Evolutionary conservation across 768 basidiomycete genomes (phyloP), one percentile per base, ranked within the genome.

Genomic region (Rhizopogon rudus): DNA sequence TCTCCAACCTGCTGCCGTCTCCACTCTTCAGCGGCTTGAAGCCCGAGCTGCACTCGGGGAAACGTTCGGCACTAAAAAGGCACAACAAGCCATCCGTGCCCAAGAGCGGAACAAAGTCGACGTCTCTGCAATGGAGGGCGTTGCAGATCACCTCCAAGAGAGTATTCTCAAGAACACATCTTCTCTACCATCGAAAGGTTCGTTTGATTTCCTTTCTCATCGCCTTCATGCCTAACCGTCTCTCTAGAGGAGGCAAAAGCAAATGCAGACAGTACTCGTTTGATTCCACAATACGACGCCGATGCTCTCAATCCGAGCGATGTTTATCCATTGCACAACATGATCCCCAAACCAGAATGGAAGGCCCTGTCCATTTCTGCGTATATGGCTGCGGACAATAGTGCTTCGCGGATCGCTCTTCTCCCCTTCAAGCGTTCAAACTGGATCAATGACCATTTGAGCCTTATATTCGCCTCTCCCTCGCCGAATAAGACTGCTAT

Each of bases 51-150:
- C 82, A n/a, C 81, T 99, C 1, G 94, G 96, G 33, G 87, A 93
- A 68, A 83, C 89, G 1, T 99, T 99, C 60, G 96, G 96, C 20
- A 96, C 94, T 25, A 91, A 93, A 73, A 98, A 97, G 67, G 92
- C 93, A 44, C 88, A 92, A 69, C 82, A 83, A 9, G 85, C 83
- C 29, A 94, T 98, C 65, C 82, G 82, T 51, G 88, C 93, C 4
- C 81, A 81, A 52, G 93, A 95, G 71, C 81, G 96, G 60, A 96
- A 95, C 72, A 86, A 85, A 67, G 86, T 99, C 39, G 93, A 97
- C 72, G 83, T 90, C 17, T 75, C 78, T 55, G 92, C 93, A 2
- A 95, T 97, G 89, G 81, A 90, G 67, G 82, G 83, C 8, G 91
- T 92, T 37, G 85, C 85, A 61, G 81, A 80, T 54, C 86, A 90